Percentiles rank a stretch among this genome's conserved stretches.
Conservation (phyloP, 78 protist genomes). For the Chrysochromulina tobinii region DNA sequence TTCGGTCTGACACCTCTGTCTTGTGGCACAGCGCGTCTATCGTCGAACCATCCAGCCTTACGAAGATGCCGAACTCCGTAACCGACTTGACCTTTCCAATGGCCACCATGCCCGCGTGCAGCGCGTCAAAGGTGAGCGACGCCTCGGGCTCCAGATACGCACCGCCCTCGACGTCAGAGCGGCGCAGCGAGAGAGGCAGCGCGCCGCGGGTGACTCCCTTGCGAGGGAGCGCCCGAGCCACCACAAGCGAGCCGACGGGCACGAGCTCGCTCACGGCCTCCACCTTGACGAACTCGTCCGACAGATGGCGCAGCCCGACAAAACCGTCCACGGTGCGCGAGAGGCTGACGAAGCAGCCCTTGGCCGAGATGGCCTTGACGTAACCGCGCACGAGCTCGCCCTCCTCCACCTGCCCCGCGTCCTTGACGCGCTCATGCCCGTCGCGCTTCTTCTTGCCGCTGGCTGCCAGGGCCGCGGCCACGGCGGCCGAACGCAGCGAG, state of each 20-base stretch:
- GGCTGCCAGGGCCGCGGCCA: not conserved
- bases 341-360: not conserved
- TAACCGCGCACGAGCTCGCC: conserved; percentile 18
- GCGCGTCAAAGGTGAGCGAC: not conserved
- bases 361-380: not conserved
- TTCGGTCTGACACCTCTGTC: not conserved
- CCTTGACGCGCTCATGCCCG: too few species aligned
- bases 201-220: not conserved
- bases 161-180: not conserved
- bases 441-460: not conserved
- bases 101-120: not conserved
- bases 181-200: not conserved
- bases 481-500: not conserved
- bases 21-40: not conserved
- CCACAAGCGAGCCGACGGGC: not conserved
- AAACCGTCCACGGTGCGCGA: not conserved
- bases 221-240: not conserved
- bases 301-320: not conserved
- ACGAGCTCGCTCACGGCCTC: not conserved
- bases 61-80: not conserved
- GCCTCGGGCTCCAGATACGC: not conserved
- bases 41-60: not conserved
- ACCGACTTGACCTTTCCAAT: not conserved
- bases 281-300: not conserved
- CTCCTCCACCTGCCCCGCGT: not conserved